Evolutionary conservation across 805 yeast genomes (phyloP), one percentile per base, ranked within the genome.

Genomic region (Vanderwaltozyma yarrowii): DNA sequence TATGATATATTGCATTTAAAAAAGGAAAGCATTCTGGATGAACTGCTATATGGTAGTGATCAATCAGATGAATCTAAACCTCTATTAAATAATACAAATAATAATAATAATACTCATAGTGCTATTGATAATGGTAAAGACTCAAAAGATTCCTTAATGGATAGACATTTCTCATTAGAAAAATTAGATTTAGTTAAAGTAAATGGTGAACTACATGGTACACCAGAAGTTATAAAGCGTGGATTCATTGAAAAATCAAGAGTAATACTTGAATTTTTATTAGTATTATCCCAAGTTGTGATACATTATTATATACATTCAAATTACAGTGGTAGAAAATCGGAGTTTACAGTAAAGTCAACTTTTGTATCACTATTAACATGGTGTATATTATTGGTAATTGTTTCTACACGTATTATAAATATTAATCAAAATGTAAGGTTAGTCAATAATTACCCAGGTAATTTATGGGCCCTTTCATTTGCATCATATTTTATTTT

Each of bases 101-200:
- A 26, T 13, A 15, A 19, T 15, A 7, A 20, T 4, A 3, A 18
- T 6, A 10, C 10, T 4, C 37, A 34, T 34, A 30, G 32, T 28
- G 27, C 38, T 2, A 38, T 35, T 19, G 27, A 28, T 9, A 18
- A 27, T 8, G 16, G 30, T 6, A 34, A 40, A 19, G 33, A 34
- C 1, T 16, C 33, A 18, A 26, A 33, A 17, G 42, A 40, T 15
- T 33, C 33, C 16, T 29, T 74, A 29, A 69, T 75, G 31, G 73
- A 73, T 24, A 71, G 71, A 32, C 92, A 81, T 55, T 82, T 81
- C 46, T 82, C 82, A 46, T 67, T 81, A 24, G 65, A 71, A 15
- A 68, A 71, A 16, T 54, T 81, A 27, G 62, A 70, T 12, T 71
- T 76, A 14, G 60, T 70, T 2, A 71, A 71, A 41, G 67, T 69